These are phyloP conservation scores for Aspergillus clavatus DNA, from an alignment of 2,329 filamentous ascomycete species.

Conservation along the genomic window DNA sequence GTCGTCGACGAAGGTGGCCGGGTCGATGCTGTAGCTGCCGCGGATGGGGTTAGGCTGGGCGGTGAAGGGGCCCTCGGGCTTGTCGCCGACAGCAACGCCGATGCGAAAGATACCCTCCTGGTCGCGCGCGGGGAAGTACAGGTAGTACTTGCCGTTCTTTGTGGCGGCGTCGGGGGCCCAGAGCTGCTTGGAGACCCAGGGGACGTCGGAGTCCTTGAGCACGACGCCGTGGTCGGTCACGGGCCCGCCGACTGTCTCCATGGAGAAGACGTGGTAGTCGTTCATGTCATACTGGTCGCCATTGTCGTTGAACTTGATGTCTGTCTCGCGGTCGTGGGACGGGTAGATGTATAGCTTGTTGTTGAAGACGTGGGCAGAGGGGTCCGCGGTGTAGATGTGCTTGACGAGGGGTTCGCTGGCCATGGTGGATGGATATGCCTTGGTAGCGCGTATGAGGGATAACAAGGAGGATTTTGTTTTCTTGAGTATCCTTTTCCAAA, in stretches of 20 bases:
- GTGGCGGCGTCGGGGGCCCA: conserved; percentile 74
- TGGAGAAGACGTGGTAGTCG: conserved; percentile 75
- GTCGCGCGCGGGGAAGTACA: conserved; percentile 73
- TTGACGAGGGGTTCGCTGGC: conserved; percentile 57
- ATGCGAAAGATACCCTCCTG: conserved; percentile 66
- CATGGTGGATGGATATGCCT: no score
- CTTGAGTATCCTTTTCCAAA: no score
- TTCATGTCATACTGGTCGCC: conserved; percentile 81
- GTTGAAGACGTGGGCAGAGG: conserved; percentile 75
- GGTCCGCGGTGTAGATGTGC: conserved; percentile 75
- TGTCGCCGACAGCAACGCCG: conserved; percentile 62
- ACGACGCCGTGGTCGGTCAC: conserved; percentile 71
- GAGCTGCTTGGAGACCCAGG: conserved; percentile 73
- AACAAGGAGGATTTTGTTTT: no score
- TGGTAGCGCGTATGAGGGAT: no score
- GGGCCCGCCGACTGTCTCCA: conserved; percentile 51
- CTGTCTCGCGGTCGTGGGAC: conserved; percentile 71
- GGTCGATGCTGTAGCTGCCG: conserved; percentile 72
- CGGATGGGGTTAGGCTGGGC: conserved; percentile 61
- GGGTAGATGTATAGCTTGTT: conserved; percentile 73
- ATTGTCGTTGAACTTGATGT: conserved; percentile 74
- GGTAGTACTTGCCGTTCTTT: conserved; percentile 66
- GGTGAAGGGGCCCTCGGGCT: conserved; percentile 65
- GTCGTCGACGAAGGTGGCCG: conserved; percentile 68
- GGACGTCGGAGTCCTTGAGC: conserved; percentile 60